A percentile compares a stretch with the other conserved stretches of the same genome.
Evolutionary conservation across 257 asterid species (phyloP).

Genomic region (Paulownia fortunei): DNA sequence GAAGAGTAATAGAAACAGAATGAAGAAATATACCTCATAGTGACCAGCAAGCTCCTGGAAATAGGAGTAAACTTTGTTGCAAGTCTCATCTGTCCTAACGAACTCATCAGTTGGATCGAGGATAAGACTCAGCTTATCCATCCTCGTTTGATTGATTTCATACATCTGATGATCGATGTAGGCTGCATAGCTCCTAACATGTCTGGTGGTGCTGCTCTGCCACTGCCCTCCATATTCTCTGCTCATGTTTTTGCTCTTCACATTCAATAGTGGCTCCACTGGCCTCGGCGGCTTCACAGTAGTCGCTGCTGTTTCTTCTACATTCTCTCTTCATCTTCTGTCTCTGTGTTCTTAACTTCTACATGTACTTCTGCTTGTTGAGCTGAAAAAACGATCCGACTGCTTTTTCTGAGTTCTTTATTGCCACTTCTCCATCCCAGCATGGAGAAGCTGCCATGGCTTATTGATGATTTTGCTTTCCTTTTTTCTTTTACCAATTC

Average conservation of each 20-base stretch:
- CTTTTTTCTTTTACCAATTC: neutral
- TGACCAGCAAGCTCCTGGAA: slow-evolving; percentile 88
- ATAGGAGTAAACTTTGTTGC: slow-evolving; percentile 76
- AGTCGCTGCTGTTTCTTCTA: slow-evolving; percentile 23
- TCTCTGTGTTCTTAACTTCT: slow-evolving; percentile 38
- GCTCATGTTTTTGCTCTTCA: slow-evolving; percentile 72
- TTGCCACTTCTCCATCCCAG: slow-evolving; percentile 45
- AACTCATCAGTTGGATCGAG: slow-evolving; percentile 93
- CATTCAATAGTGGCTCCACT: slow-evolving; percentile 61
- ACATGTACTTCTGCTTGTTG: slow-evolving; percentile 55
- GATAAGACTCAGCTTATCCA: slow-evolving; percentile 82
- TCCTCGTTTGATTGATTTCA: slow-evolving; percentile 80
- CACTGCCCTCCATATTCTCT: slow-evolving; percentile 85
- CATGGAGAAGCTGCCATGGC: slow-evolving; percentile 73
- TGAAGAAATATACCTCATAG: slow-evolving; percentile 75
- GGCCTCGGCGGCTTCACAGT: slow-evolving; percentile 57
- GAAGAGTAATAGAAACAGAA: neutral
- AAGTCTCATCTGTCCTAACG: slow-evolving; percentile 78
- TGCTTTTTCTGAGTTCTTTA: slow-evolving; percentile 38
- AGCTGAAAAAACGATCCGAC: slow-evolving; percentile 47
- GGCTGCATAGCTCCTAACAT: slow-evolving; percentile 81
- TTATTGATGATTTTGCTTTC: slow-evolving; percentile 19
- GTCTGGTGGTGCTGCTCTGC: slow-evolving; percentile 87
- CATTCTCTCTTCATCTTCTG: slow-evolving; percentile 25
- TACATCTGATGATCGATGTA: slow-evolving; percentile 82